Evolutionary conservation across 2,329 filamentous ascomycete species (phyloP), one percentile per base, ranked within the genome.

Genomic region (Fusarium tjaetaba): DNA sequence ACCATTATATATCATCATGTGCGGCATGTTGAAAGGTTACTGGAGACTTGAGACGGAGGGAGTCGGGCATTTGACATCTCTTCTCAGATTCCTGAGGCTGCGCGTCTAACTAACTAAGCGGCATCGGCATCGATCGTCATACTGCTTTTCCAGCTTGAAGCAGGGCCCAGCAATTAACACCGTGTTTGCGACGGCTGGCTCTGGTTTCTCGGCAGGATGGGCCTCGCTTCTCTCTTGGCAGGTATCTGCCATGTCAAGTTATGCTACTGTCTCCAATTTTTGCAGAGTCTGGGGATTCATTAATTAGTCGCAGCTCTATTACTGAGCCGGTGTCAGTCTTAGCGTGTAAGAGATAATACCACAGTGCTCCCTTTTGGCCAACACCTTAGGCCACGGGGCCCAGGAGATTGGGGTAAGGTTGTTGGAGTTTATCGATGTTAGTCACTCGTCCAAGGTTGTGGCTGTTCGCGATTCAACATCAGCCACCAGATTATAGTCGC

Each of bases 161-260:
- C 66, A 74, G 53, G 46, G 24, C 43, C 52, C 46, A 49, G 48
- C 49, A 39, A 64, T 52, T 49, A 58, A 53, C 75, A 73, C 62
- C 75, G 76, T 78, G 76, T 74, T 43, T 61, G 58, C 61, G 68
- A 76, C 72, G 73, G 75, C 72, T 78, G 76, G 76, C 53, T 60
- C 65, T 74, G 68, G 61, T 76, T 45, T 63, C 62, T 66, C 39
- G 49, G 57, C 30, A 46, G 16, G 43, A 71, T 62, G 61, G 60
- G 55, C 63, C 51, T 43, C 45, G n/a, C 62, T 62, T 51, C 48
- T 45, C 46, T 58, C 32, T 52, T 11, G 11, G 48, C 22, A 48
- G 24, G 14, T 51, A 20, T 46, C 52, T 59, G 60, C 62, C 68
- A 71, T 62, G 60, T 71, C 68, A 71, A 65, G 71, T 69, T 55